Base-by-base conservation (phyloP, 371 early-diverging fungal species). In the Entomophthora muscae region DNA sequence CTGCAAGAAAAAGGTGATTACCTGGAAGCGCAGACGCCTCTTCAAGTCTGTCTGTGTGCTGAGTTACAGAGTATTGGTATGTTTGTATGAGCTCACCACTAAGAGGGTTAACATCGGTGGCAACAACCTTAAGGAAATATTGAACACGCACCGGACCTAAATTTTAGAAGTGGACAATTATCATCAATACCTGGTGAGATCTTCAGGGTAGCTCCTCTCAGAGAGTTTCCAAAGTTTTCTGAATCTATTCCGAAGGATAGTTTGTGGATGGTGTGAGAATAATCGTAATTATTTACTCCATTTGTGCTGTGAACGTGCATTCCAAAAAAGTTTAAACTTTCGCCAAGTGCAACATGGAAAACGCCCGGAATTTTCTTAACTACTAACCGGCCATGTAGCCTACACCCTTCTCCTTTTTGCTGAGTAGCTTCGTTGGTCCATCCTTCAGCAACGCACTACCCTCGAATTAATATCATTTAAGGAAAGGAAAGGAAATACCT, bases 41-140 rank as follows among this genome's bases (percentile, higher is more conserved):
- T 65, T 69, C 56, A 53, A 61, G 58, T 64, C 66, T 63, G 55
- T 71, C 64, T 67, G 85, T 82, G 72, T 89, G 86, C 71, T 92
- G 87, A 0, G 93, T 98, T 1, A 87, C 91, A 22, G 95, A 89
- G 68, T 88, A 96, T 73, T 96, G 95, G 70, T 98, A 94, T 7
- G 97, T 92, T 63, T 76, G 71, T 12, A 87, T 70, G 5, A 74
- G 73, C 0, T 72, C 69, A 26, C 84, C 83, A 72, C 82, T 78
- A 42, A 84, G 67, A 68, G 79, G 90, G 12, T 72, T 57, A 69
- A 88, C 74, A 32, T 89, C 78, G 0, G 96, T 96, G 30, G 89
- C 86, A 0, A 98, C 96, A 23, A 98, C 92, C 71, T 95, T 95
- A 58, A 88, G 66, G 71, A 88, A 92, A 76, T 96, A 96, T 70